Evolutionary conservation across 306 rosid species (phyloP).

Genomic region (Urtica urens): DNA sequence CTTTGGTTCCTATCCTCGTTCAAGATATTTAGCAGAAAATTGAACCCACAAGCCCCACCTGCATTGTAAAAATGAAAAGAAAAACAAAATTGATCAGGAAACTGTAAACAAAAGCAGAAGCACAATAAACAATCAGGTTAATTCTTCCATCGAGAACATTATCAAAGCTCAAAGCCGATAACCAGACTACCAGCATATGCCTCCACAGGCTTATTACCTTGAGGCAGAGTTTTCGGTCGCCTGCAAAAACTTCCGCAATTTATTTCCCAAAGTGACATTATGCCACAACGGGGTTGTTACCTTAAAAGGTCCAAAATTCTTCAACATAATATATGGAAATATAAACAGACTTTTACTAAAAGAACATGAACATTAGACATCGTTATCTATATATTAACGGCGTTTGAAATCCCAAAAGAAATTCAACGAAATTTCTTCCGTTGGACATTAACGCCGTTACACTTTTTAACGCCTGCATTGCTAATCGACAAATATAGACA

Average conservation of each 20-base stretch:
- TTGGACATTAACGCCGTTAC: too few species aligned
- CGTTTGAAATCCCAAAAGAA: too few species aligned
- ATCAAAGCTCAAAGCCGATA: slow-evolving; percentile 15
- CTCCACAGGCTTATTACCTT: slow-evolving; percentile 26
- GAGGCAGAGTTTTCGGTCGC: slow-evolving; percentile 21
- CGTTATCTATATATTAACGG: too few species aligned
- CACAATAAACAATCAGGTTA: background rate
- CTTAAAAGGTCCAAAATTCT: too few species aligned
- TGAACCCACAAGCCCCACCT: background rate
- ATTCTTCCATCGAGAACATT: background rate
- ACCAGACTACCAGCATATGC: slow-evolving; percentile 26
- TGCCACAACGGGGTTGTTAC: too few species aligned
- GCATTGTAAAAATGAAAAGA: background rate
- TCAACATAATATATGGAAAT: too few species aligned
- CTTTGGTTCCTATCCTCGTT: background rate
- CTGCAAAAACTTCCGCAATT: slow-evolving; percentile 11
- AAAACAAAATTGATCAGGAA: slow-evolving; percentile 5
- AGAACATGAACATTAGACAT: too few species aligned
- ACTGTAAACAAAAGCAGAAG: slow-evolving; percentile 2
- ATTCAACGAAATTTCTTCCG: too few species aligned
- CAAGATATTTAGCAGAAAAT: background rate
- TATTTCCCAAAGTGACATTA: too few species aligned
- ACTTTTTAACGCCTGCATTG: too few species aligned
- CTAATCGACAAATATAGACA: too few species aligned
- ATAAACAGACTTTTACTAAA: too few species aligned